Evolutionary conservation across 2,329 filamentous ascomycete species (phyloP), one percentile per base, ranked within the genome.

Genomic region (Chaetomiaceae sp.): DNA sequence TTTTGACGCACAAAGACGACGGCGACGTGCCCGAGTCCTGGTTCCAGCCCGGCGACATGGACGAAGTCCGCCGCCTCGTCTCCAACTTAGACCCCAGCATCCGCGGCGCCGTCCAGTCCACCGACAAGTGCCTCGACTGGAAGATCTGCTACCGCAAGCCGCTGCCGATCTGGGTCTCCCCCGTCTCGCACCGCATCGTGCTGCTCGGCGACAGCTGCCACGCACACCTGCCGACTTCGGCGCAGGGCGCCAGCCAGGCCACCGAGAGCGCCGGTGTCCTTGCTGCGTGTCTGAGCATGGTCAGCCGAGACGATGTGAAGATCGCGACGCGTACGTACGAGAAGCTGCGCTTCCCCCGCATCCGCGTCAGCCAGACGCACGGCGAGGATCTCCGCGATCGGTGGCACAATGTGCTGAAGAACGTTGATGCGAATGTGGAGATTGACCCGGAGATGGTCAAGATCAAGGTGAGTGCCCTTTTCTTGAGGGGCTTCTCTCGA

Each of bases 61-160:
- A 67, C 15, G 66, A 68, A 24, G 69, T 73, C 20, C 61, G 65
- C 18, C 61, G 62, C 42, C 57, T 62, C 12, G 60, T 66, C 2
- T 50, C 53, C 35, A 59, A 62, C 41, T 61, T 73, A 45, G 71
- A 74, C 56, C 71, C 70, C 0, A 61, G 65, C 17, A 71, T 75
- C 36, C 64, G 64, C 17, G 68, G 68, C 1, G 69, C 72, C 2
- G 66, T 76, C n/a, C 60, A 65, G 24, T 66, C 66, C 49, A 75
- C 69, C 8, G 62, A 66, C 19, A 58, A 61, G 3, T 69, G 71
- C 18, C 65, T 78, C 1, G 73, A 76, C 54, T 78, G 73, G 73
- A 76, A 75, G 53, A 70, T 78, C 19, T 73, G 73, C 36, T 76
- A 74, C 49, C 67, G 74, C 33, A 72, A 76, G 53, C 74, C 74